Evolutionary conservation across 768 basidiomycete genomes (phyloP).

Genomic region (Russula brevipes): DNA sequence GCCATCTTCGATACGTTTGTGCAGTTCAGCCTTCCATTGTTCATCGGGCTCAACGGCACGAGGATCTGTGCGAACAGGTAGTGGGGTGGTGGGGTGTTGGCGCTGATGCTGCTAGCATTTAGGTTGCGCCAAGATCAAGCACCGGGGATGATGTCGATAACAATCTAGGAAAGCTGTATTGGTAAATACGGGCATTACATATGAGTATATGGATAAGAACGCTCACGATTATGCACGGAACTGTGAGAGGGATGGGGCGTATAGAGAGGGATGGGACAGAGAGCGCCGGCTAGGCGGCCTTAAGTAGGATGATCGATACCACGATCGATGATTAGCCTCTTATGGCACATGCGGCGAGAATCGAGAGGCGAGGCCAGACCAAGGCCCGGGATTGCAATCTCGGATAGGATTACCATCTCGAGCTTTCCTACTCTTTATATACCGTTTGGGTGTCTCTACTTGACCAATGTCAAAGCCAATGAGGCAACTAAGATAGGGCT

Average conservation of each 20-base stretch:
- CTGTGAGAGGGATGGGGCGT: conserved; percentile 4
- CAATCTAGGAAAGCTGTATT: conserved; percentile 3
- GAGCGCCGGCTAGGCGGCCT: background rate
- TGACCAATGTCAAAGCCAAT: too few relatives aligned
- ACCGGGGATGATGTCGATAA: conserved; percentile 9
- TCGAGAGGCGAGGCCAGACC: conserved; percentile 2
- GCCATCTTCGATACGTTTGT: conserved; percentile 12
- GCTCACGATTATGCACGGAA: conserved; percentile 9
- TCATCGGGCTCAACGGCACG: conserved; percentile 20
- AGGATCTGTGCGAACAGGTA: conserved; percentile 9
- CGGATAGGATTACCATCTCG: background rate
- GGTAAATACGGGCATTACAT: background rate
- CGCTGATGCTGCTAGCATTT: conserved; percentile 12
- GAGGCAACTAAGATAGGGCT: too few relatives aligned
- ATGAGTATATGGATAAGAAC: background rate
- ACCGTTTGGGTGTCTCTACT: too few relatives aligned
- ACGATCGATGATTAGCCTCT: conserved; percentile 1
- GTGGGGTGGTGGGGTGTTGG: conserved; percentile 10
- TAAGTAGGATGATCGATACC: conserved; percentile 7
- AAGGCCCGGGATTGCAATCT: too few relatives aligned
- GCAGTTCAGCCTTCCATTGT: conserved; percentile 17
- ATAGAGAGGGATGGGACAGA: conserved; percentile 12
- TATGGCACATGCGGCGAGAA: conserved; percentile 21
- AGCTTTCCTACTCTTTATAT: too few relatives aligned
- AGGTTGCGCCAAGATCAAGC: conserved; percentile 13